phyloP scores from a whole-genome alignment of 148 eudicot genomes.

The Bassia scoparia region DNA sequence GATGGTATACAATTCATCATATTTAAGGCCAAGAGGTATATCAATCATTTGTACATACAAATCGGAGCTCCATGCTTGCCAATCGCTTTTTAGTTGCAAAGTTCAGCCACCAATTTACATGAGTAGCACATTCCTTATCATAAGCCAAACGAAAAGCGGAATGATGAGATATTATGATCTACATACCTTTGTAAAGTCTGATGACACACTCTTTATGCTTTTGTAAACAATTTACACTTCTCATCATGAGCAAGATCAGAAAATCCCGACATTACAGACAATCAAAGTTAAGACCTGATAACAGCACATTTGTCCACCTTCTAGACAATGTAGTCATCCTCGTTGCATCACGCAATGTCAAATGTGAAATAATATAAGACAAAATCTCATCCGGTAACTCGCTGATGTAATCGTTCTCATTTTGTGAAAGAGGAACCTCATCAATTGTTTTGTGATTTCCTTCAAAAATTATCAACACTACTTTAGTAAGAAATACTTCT shows the following conservation, averaged over 20 bases:
- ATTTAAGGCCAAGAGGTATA: background rate
- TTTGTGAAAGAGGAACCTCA: no score
- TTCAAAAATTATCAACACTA: no score
- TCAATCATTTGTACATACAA: background rate
- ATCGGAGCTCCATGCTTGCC: background rate
- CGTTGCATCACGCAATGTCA: conserved; percentile 5
- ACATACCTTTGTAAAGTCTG: background rate
- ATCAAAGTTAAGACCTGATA: background rate
- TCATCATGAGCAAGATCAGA: background rate
- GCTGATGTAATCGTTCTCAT: background rate
- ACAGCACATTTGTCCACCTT: background rate
- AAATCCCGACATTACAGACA: background rate
- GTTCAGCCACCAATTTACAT: background rate
- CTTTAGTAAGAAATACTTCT: no score
- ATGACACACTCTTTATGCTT: background rate
- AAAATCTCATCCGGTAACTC: background rate
- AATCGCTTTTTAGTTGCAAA: no score
- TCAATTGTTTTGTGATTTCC: no score
- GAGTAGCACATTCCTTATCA: background rate
- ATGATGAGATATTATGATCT: no score
- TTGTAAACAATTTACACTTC: background rate
- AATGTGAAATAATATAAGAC: background rate
- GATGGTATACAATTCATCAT: background rate
- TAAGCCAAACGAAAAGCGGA: background rate
- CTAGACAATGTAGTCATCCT: conserved; percentile 3